A percentile compares a stretch with the other conserved stretches of the same genome.
These are phyloP conservation scores for Spathaspora gorwiae DNA, from an alignment of 805 yeast species.

Conservation along the genomic window DNA sequence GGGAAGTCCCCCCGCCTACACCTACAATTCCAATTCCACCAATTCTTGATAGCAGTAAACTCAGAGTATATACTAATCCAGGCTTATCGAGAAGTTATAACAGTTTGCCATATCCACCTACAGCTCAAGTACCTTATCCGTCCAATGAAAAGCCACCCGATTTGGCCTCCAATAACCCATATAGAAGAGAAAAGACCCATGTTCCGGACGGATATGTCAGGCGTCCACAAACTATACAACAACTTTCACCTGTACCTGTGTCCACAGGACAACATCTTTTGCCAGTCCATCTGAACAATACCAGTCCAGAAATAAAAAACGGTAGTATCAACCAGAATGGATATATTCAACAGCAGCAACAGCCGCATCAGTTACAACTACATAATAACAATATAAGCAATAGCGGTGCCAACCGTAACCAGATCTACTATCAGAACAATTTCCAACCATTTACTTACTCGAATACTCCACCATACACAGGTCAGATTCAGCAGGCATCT, in stretches of 20 bases:
- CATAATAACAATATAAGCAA: neutral
- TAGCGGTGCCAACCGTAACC: neutral
- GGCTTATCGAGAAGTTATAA: neutral
- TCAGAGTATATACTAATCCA: neutral
- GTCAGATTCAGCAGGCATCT: neutral
- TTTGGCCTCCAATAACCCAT: neutral
- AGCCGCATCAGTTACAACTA: neutral
- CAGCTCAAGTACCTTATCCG: neutral
- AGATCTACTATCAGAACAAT: neutral
- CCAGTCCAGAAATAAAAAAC: too few relatives aligned
- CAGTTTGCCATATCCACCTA: neutral
- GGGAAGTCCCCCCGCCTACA: neutral
- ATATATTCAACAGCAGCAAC: slow-evolving; percentile 2
- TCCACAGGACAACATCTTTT: neutral
- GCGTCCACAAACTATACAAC: neutral
- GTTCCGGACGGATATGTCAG: neutral
- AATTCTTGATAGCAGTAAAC: neutral
- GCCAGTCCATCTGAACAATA: too few relatives aligned
- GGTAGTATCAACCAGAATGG: neutral
- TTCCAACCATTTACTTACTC: slow-evolving; percentile 1
- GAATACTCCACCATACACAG: neutral
- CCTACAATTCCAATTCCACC: neutral
- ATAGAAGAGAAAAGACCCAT: neutral
- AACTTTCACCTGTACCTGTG: neutral
- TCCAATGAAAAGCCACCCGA: neutral